Percentiles rank a stretch among this genome's conserved stretches.
Evolutionary conservation across 1,284 basidiomycete genomes (phyloP).

Genomic region (Abortiporus biennis): DNA sequence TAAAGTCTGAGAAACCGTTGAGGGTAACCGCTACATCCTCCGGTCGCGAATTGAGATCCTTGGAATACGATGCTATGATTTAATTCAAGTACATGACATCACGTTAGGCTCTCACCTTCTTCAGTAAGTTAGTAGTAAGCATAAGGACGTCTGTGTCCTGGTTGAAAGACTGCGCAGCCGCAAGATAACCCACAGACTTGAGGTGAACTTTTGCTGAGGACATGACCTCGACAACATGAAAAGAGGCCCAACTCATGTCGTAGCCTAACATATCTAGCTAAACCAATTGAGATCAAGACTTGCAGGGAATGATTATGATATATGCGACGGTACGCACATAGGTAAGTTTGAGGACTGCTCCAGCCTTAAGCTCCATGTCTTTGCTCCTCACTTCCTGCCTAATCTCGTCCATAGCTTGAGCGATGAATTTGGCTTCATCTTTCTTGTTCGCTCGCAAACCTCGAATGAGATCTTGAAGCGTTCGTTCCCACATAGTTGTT

Average conservation of each 20-base stretch:
- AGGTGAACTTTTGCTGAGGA: conserved; percentile 87
- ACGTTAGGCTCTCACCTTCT: conserved; percentile 66
- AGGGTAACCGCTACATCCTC: conserved; percentile 79
- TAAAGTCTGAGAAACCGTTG: conserved; percentile 85
- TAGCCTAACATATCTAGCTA: conserved; percentile 93
- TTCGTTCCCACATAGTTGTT: conserved; percentile 84
- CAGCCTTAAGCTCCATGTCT: conserved; percentile 97
- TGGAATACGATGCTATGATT: neutral
- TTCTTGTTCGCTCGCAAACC: conserved; percentile 84
- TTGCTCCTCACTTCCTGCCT: conserved; percentile 86
- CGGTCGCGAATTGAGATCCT: conserved; percentile 81
- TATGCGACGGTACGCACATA: conserved; percentile 64
- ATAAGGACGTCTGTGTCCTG: conserved; percentile 96
- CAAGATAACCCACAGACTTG: conserved; percentile 95
- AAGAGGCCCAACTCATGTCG: conserved; percentile 87
- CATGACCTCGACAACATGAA: conserved; percentile 98
- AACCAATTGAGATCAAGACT: conserved; percentile 6
- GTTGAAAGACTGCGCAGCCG: conserved; percentile 88
- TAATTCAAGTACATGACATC: neutral
- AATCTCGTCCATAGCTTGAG: conserved; percentile 83
- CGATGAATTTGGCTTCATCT: conserved; percentile 78
- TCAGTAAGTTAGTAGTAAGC: conserved; percentile 94
- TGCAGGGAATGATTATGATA: neutral
- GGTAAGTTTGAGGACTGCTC: conserved; percentile 91
- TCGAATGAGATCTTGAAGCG: conserved; percentile 87